Evolutionary conservation across 352 stramenopile species (phyloP).

Genomic region (Stephanocyclus meneghinianus): DNA sequence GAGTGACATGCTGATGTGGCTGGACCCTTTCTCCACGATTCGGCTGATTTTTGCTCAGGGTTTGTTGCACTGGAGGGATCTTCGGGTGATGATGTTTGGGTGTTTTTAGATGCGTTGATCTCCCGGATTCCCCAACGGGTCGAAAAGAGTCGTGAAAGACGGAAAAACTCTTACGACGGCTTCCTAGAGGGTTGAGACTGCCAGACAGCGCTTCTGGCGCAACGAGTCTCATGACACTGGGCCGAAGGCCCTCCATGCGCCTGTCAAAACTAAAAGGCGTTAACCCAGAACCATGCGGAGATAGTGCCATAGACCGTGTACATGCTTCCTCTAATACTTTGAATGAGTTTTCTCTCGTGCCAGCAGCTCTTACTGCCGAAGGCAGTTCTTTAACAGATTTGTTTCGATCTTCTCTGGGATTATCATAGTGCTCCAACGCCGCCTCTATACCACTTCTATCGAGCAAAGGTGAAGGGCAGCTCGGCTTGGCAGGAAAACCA

Average conservation of each 20-base stretch:
- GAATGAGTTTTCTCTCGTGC: conserved; percentile 21
- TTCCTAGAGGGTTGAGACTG: conserved; percentile 22
- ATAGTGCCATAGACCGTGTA: conserved; percentile 30
- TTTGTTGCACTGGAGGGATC: conserved; percentile 20
- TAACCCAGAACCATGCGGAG: conserved; percentile 36
- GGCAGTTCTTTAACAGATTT: background rate
- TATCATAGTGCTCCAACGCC: conserved; percentile 49
- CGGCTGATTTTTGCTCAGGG: conserved; percentile 36
- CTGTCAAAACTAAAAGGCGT: conserved; percentile 53
- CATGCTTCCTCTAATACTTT: conserved; percentile 17
- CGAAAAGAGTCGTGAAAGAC: conserved; percentile 8
- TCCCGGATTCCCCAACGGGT: background rate
- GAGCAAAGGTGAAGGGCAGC: conserved; percentile 24
- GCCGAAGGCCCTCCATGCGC: conserved; percentile 32
- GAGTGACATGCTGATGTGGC: conserved; percentile 36
- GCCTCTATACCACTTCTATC: conserved; percentile 52
- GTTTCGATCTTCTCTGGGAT: conserved; percentile 15
- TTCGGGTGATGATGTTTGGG: conserved; percentile 10
- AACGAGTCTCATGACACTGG: conserved; percentile 37
- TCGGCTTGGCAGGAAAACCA: conserved; percentile 16
- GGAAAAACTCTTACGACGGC: conserved; percentile 31
- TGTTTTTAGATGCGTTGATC: conserved; percentile 2
- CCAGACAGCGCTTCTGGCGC: conserved; percentile 30
- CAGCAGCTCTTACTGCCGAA: conserved; percentile 3
- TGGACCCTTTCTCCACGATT: conserved; percentile 5